A percentile compares a stretch with the other conserved stretches of the same genome.
phyloP scores from a whole-genome alignment of 139 green algal species.

The Chlorella sp. region DNA sequence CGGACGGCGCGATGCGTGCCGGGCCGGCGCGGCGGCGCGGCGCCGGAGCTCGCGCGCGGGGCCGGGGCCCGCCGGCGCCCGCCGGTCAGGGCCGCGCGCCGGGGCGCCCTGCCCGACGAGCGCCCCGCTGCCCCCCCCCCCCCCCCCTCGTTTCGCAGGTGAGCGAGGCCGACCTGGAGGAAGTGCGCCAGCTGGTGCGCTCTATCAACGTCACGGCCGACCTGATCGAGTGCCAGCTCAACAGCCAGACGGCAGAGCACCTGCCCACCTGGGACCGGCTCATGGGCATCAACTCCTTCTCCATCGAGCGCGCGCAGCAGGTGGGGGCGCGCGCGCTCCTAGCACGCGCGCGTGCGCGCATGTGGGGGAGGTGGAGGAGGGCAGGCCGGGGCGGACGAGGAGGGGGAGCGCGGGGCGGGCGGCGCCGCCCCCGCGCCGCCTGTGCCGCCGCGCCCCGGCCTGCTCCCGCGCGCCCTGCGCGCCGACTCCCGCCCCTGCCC shows the following conservation, averaged over 20 bases:
- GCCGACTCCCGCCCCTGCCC: neutral
- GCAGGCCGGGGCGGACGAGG: neutral
- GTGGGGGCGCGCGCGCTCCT: slow-evolving; percentile 5
- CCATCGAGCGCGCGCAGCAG: slow-evolving; percentile 69
- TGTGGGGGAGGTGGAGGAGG: no score
- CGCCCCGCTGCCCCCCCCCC: no score
- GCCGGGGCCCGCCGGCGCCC: no score
- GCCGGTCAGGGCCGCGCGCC: no score
- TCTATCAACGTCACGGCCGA: slow-evolving; percentile 75
- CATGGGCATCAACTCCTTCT: slow-evolving; percentile 78
- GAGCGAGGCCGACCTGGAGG: no score
- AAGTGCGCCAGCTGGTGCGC: slow-evolving; percentile 59
- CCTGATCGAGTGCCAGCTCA: slow-evolving; percentile 71
- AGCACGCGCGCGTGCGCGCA: neutral
- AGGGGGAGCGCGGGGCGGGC: neutral
- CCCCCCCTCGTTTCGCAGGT: no score
- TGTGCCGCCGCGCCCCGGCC: neutral
- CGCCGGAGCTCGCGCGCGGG: no score
- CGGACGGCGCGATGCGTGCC: no score
- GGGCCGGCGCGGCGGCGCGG: no score
- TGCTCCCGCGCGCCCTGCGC: neutral
- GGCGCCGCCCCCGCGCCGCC: neutral
- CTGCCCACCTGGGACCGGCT: slow-evolving; percentile 33
- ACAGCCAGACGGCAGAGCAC: slow-evolving; percentile 15
- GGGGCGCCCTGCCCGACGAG: no score